Evolutionary conservation across 192 early-diverging fungal species (phyloP).

Genomic region (Lobosporangium transversale): DNA sequence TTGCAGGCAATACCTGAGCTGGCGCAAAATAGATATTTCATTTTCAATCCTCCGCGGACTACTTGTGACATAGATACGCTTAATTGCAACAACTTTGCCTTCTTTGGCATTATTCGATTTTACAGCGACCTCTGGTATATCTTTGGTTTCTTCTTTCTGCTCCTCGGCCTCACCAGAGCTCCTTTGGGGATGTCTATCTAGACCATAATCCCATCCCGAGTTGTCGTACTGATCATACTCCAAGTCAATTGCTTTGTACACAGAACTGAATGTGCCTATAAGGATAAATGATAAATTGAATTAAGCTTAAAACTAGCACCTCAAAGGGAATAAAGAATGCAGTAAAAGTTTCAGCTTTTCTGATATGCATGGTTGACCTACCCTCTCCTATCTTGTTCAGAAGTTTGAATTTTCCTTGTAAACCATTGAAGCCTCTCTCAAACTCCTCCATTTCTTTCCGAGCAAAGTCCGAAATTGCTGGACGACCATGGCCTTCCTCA

Average conservation of each 20-base stretch:
- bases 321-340: too few relatives aligned
- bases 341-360: too few relatives aligned
- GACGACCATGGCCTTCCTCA: conserved; percentile 1
- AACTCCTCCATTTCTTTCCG: conserved; percentile 70
- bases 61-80: conserved; percentile 87
- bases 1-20: conserved; percentile 61
- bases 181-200: conserved; percentile 25
- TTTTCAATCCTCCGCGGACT: conserved; percentile 81
- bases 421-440: conserved; percentile 60
- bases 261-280: conserved; percentile 88
- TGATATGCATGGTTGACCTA: conserved; percentile 19
- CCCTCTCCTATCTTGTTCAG: conserved; percentile 87
- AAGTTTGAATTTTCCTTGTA: conserved; percentile 70
- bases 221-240: conserved; percentile 79
- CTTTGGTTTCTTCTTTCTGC: background rate
- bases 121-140: background rate
- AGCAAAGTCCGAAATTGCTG: conserved; percentile 41
- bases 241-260: conserved; percentile 90
- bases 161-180: conserved; percentile 1
- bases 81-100: conserved; percentile 78
- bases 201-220: conserved; percentile 65
- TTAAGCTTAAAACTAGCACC: background rate
- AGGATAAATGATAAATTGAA: background rate
- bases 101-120: conserved; percentile 1
- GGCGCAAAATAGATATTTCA: conserved; percentile 82